Evolutionary conservation across 2,329 filamentous ascomycete genomes (phyloP).

Genomic region (Aspergillus brasiliensis): DNA sequence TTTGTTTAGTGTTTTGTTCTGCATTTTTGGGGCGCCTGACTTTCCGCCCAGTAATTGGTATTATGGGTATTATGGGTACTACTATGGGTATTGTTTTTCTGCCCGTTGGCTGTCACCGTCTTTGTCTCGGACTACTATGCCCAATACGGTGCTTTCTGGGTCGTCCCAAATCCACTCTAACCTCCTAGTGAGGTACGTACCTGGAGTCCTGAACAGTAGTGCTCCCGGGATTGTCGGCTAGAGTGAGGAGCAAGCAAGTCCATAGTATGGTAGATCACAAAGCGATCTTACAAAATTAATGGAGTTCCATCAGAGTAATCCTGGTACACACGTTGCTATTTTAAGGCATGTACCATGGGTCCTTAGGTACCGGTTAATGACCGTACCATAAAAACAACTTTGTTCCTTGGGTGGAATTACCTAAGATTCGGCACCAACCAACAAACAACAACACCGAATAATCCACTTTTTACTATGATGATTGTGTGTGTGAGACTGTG

Average conservation of each 20-base stretch:
- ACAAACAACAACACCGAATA: neutral
- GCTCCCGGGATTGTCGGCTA: neutral
- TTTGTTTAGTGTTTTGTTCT: neutral
- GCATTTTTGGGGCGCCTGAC: conserved; percentile 14
- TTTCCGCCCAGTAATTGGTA: neutral
- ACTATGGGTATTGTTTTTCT: neutral
- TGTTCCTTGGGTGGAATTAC: neutral
- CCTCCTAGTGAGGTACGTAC: neutral
- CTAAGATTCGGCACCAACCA: conserved; percentile 4
- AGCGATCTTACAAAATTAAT: neutral
- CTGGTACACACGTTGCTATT: conserved; percentile 8
- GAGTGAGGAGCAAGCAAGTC: neutral
- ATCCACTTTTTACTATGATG: neutral
- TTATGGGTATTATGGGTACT: neutral
- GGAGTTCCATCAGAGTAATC: neutral
- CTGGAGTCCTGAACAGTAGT: neutral
- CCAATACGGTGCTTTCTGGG: neutral
- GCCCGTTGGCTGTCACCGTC: neutral
- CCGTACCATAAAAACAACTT: conserved; percentile 2
- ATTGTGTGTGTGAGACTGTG: neutral
- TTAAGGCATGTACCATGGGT: conserved; percentile 13
- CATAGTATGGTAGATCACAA: conserved; percentile 4
- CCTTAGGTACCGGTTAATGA: neutral
- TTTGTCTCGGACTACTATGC: neutral
- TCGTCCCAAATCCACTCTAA: neutral